Base-by-base conservation (phyloP, 805 yeast species). In the Candida alai region DNA sequence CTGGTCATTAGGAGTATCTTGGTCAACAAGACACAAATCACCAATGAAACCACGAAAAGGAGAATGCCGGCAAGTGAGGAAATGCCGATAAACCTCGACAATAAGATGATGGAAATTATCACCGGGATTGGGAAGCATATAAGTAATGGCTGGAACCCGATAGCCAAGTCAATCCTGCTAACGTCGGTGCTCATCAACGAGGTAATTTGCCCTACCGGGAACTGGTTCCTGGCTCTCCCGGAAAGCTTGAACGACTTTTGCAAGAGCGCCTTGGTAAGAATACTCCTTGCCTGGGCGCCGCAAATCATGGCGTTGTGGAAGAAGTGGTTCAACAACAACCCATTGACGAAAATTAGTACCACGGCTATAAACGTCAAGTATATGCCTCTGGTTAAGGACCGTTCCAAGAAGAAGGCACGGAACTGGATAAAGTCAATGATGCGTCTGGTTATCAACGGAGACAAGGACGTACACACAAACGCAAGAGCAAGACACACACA, bases 301-400 rank as follows among this genome's bases (percentile, higher is more conserved):
- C 64, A 54, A 30, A 64, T 51, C 70, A 64, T 65, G 16, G 69
- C 56, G 34, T 57, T 54, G 41, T 67, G 67, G 48, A 64, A 65
- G 36, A 52, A 62, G 41, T 68, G 74, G 45, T 66, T 67, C 24
- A 64, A 41, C 24, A 62, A 51, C 28, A 65, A 45, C 9, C 71
- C 71, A 41, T 62, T 64, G 27, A 60, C 33, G 17, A 74, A 42
- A 44, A 82, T 73, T 55, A 88, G 62, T 1, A 64, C 43, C 26
- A 79, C 70, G 8, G 84, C 68, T 13, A 89, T 95, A 30, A 87
- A 60, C 6, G 89, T 81, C 45, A 75, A 83, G 6, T 93, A 95
- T 13, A 84, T 66, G 39, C 95, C 96, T 26, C 59, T 63, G 21
- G 78, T 80, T 36, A 64, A 59, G 7, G 63, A 54, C 17, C 57